A percentile compares a stretch with the other conserved stretches of the same genome.
Evolutionary conservation across 2,329 filamentous ascomycete genomes (phyloP).

Genomic region (Paramyrothecium sp.): DNA sequence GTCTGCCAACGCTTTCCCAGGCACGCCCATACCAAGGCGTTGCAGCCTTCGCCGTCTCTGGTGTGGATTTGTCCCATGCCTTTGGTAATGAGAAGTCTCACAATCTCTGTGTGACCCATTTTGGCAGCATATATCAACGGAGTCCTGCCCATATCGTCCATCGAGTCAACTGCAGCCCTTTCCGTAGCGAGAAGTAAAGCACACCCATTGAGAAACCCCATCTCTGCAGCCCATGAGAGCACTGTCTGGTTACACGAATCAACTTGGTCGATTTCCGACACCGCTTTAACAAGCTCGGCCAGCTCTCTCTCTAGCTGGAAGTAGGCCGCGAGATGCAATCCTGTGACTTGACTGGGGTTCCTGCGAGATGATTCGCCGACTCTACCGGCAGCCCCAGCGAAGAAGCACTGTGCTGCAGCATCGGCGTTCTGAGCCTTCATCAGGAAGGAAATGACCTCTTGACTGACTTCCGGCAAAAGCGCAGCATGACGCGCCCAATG

Average conservation of each 20-base stretch:
- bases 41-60: too few species aligned
- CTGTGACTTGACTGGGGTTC: constrained; percentile 12
- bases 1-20: too few species aligned
- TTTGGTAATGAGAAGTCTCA: background rate
- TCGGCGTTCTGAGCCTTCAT: constrained; percentile 9
- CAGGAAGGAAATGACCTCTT: constrained; percentile 18
- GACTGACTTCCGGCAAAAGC: constrained; percentile 2
- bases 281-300: background rate
- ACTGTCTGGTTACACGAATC: constrained; percentile 8
- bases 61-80: too few species aligned
- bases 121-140: background rate
- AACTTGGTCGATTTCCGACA: constrained; percentile 1
- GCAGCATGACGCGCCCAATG: constrained; percentile 32
- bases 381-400: constrained; percentile 10
- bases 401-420: too few species aligned
- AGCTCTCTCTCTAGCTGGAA: constrained; percentile 15
- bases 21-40: too few species aligned
- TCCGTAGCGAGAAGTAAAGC: constrained; percentile 6
- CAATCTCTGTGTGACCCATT: background rate
- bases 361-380: constrained; percentile 3
- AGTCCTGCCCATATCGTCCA: background rate
- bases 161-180: background rate
- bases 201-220: constrained; percentile 1
- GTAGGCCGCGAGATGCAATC: constrained; percentile 21
- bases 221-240: constrained; percentile 11